Base-by-base conservation (phyloP, 2,329 filamentous ascomycete genomes). In the Sporothrix luriei region DNA sequence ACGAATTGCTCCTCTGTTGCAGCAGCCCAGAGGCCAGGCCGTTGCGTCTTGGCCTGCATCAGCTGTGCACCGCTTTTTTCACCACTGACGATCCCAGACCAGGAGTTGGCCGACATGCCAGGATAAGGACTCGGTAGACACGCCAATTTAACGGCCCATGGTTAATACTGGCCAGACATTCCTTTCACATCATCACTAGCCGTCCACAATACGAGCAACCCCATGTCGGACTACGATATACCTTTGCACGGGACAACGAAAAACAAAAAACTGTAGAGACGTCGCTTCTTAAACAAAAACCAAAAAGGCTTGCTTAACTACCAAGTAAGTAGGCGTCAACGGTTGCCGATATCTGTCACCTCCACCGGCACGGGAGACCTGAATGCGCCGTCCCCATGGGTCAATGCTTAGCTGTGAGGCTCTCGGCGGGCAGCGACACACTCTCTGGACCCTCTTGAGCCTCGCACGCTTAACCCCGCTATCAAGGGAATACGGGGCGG, bases 261-360 rank as follows among this genome's bases (percentile, higher is more conserved):
- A 40, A 14, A 43, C 11, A 43, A 13, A 43, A 43, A n/a, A n/a
- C n/a, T n/a, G n/a, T n/a, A n/a, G 51, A 26, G n/a, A 62, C n/a
- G 26, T n/a, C 4, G 2, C 26, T 24, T 14, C 21, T 38, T 19
- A 33, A 33, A 33, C 40, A 43, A 14, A 26, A 19, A 33, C n/a
- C n/a, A 46, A 46, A 62, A 62, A 38, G n/a, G n/a, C n/a, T 46
- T 46, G 57, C 57, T 62, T 38, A 62, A 46, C 38, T 38, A 62
- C 38, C n/a, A 43, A 9, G 26, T 54, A 24, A 11, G 13, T 24
- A 21, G 43, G n/a, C 48, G 62, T 10, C 10, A 4, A 5, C 38
- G 4, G 4, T 5, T 40, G 4, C 38, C 10, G 38, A 5, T 10
- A 4, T 40, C 10, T 40, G 38, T 40, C 38, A n/a, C n/a, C n/a